Conservation (phyloP, 371 early-diverging fungal genomes). For the Mortierella sp. region DNA sequence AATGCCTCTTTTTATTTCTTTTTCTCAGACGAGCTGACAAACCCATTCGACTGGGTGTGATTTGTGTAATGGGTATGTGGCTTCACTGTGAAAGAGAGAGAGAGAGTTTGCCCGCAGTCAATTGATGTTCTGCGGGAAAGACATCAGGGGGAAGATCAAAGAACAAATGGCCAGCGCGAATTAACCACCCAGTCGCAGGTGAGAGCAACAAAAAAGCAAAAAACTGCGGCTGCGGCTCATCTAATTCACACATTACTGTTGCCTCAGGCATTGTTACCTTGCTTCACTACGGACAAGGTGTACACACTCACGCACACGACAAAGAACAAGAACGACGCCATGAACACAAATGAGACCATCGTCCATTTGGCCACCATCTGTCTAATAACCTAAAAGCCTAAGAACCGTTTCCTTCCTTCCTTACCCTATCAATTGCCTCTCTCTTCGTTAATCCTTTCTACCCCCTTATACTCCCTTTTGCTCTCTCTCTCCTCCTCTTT, state of each 20-base stretch:
- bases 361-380: too few relatives aligned
- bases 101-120: conserved; percentile 7
- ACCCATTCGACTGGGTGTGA: not conserved
- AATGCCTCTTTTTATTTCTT: not conserved
- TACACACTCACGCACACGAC: too few relatives aligned
- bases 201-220: not conserved
- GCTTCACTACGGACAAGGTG: not conserved
- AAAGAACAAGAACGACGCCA: too few relatives aligned
- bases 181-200: not conserved
- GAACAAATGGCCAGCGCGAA: not conserved
- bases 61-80: not conserved
- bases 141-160: not conserved
- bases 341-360: too few relatives aligned
- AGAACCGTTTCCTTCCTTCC: too few relatives aligned
- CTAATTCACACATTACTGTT: not conserved
- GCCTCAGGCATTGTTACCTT: not conserved
- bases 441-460: too few relatives aligned
- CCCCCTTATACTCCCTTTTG: too few relatives aligned
- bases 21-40: not conserved
- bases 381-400: too few relatives aligned
- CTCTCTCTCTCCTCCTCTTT: too few relatives aligned
- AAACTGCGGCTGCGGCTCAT: conserved; percentile 11
- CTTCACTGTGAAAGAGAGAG: not conserved
- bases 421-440: too few relatives aligned
- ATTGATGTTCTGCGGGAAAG: not conserved